phyloP scores from a whole-genome alignment of 805 yeast genomes.

The Lipomyces starkeyi region DNA sequence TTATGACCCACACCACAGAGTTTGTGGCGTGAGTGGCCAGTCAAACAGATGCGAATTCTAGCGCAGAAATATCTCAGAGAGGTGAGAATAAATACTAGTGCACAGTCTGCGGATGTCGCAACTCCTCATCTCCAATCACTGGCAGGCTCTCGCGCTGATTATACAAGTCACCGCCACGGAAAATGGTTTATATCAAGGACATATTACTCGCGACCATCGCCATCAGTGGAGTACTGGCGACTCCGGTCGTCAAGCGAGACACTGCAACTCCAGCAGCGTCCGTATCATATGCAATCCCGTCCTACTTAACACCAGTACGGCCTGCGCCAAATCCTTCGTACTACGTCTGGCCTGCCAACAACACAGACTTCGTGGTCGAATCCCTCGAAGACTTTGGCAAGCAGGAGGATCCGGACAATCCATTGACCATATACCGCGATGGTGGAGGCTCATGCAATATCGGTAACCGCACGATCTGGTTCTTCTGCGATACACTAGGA shows the following conservation, averaged over 20 bases:
- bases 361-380: conserved; percentile 3
- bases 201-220: not conserved
- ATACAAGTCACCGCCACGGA: not conserved
- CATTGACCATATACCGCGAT: conserved; percentile 32
- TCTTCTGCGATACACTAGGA: conserved; percentile 29
- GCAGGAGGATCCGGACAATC: conserved; percentile 22
- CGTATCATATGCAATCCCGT: conserved; percentile 2
- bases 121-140: not conserved
- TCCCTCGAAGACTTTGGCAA: conserved; percentile 18
- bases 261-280: not conserved
- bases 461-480: conserved; percentile 31
- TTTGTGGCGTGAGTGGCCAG: no score
- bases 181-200: not conserved
- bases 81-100: not conserved
- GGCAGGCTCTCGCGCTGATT: not conserved
- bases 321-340: conserved; percentile 2
- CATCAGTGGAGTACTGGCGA: not conserved
- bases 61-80: no score
- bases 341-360: not conserved
- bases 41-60: no score
- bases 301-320: not conserved
- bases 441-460: conserved; percentile 36
- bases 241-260: not conserved
- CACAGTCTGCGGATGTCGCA: not conserved
- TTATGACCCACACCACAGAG: no score